Conservation (phyloP, 805 yeast genomes). For the Candida chilensis region DNA sequence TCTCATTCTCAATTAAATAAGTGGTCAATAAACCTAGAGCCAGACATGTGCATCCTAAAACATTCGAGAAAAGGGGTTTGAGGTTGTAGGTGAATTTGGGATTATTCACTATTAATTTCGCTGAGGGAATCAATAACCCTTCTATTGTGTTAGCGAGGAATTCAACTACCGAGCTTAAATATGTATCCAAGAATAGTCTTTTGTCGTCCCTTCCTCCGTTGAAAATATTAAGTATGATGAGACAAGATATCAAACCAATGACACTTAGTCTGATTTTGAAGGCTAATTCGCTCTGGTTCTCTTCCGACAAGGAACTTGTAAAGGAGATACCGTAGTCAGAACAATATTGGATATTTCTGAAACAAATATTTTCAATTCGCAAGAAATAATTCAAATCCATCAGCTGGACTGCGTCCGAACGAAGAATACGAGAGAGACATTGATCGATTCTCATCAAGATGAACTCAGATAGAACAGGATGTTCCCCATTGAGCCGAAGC, state of each 20-base stretch:
- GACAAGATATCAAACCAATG: constrained; percentile 20
- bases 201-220: constrained; percentile 25
- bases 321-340: constrained; percentile 4
- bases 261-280: constrained; percentile 2
- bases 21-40: constrained; percentile 5
- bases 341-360: constrained; percentile 13
- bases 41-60: neutral
- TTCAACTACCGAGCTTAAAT: no score
- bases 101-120: no score
- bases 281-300: neutral
- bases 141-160: no score
- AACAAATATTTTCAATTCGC: constrained; percentile 19
- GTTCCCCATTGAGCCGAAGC: neutral
- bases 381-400: constrained; percentile 14
- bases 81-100: neutral
- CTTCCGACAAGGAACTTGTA: constrained; percentile 2
- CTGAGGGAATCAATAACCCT: no score
- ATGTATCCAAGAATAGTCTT: constrained; percentile 17
- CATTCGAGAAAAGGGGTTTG: neutral
- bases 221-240: constrained; percentile 28
- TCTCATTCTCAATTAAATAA: constrained; percentile 5
- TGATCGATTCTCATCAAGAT: constrained; percentile 10
- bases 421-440: constrained; percentile 9
- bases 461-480: constrained; percentile 7
- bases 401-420: constrained; percentile 4